Evolutionary conservation across 2,329 filamentous ascomycete species (phyloP).

Genomic region (Talaromyces islandicus): DNA sequence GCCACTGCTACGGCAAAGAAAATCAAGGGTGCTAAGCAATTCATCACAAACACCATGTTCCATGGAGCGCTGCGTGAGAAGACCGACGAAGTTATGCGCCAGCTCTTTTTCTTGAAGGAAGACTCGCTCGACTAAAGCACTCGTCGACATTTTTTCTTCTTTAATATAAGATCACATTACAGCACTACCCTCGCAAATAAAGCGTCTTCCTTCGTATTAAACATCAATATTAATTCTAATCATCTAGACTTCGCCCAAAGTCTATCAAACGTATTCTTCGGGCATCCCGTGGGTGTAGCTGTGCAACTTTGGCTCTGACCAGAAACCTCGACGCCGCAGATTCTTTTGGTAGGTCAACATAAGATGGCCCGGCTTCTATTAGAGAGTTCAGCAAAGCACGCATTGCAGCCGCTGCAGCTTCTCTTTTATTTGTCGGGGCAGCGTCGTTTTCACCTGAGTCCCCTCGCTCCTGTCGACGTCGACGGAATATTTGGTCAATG

Average conservation of each 20-base stretch:
- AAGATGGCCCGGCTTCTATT: slow-evolving; percentile 41
- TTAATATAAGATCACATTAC: background rate
- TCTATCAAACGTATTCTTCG: slow-evolving; percentile 47
- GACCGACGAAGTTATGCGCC: slow-evolving; percentile 68
- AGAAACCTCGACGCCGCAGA: slow-evolving; percentile 50
- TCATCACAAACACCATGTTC: slow-evolving; percentile 79
- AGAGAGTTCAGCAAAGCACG: slow-evolving; percentile 42
- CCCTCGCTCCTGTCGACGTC: slow-evolving; percentile 16
- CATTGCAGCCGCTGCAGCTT: slow-evolving; percentile 44
- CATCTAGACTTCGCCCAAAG: slow-evolving; percentile 39
- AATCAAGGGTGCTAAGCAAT: slow-evolving; percentile 72
- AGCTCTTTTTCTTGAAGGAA: slow-evolving; percentile 72
- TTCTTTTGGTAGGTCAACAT: slow-evolving; percentile 44
- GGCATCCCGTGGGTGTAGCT: slow-evolving; percentile 51
- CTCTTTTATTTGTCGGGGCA: slow-evolving; percentile 36
- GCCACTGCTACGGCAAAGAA: slow-evolving; percentile 66
- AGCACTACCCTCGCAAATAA: background rate
- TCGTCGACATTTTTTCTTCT: background rate
- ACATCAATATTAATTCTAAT: slow-evolving; percentile 10
- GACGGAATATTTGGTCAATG: slow-evolving; percentile 47
- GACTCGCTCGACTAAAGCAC: slow-evolving; percentile 51
- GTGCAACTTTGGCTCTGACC: slow-evolving; percentile 50
- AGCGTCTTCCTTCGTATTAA: background rate
- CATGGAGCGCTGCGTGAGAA: slow-evolving; percentile 74
- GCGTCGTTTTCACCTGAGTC: slow-evolving; percentile 16